These are phyloP conservation scores for Aspergillus terreus DNA, from an alignment of 2,329 filamentous ascomycete species.

Conservation along the genomic window DNA sequence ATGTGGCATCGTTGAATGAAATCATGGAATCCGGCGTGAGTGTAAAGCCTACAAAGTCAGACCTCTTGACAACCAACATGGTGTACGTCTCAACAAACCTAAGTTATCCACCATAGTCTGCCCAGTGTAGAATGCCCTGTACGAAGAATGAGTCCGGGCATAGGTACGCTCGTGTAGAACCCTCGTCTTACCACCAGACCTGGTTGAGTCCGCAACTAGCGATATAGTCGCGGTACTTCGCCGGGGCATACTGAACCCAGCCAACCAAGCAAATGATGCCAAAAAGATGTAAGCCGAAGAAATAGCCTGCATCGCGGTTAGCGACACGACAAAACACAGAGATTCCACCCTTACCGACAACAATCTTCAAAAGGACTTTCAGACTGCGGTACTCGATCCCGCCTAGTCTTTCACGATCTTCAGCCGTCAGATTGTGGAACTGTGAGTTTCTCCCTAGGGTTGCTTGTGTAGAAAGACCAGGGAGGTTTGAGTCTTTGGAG, in stretches of 20 bases:
- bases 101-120: slow-evolving; percentile 52
- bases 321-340: background rate
- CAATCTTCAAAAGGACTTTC: slow-evolving; percentile 49
- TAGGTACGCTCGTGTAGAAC: background rate
- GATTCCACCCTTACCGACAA: slow-evolving; percentile 28
- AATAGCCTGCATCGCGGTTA: slow-evolving; percentile 38
- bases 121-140: slow-evolving; percentile 48
- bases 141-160: background rate
- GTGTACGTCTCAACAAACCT: background rate
- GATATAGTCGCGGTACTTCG: slow-evolving; percentile 42
- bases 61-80: background rate
- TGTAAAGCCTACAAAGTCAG: slow-evolving; percentile 45
- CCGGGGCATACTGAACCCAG: slow-evolving; percentile 44
- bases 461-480: slow-evolving; percentile 41
- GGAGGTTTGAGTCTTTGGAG: slow-evolving; percentile 29
- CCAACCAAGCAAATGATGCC: slow-evolving; percentile 48
- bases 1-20: slow-evolving; percentile 44
- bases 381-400: slow-evolving; percentile 53
- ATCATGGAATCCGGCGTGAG: slow-evolving; percentile 55
- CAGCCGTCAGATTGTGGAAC: slow-evolving; percentile 42
- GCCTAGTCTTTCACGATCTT: slow-evolving; percentile 46
- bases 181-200: slow-evolving; percentile 48
- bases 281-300: slow-evolving; percentile 44
- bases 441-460: slow-evolving; percentile 47
- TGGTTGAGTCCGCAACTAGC: slow-evolving; percentile 37